Conservation (phyloP, 352 stramenopile genomes). For the Halophytophthora batemanensis region DNA sequence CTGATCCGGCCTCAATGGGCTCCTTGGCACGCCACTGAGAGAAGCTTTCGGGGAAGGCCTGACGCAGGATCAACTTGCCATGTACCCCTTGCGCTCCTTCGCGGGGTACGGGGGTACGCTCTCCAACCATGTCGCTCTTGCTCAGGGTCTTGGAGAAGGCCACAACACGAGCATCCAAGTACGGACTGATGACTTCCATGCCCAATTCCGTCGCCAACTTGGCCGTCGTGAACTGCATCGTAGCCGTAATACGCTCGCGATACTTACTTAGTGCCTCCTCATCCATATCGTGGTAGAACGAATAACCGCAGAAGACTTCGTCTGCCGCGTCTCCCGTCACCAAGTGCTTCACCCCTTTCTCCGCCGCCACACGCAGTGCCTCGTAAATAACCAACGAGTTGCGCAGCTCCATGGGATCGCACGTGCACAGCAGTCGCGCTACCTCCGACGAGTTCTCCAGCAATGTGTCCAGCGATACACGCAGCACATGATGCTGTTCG, state of each 20-base stretch:
- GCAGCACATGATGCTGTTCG: constrained; percentile 61
- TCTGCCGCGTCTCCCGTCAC: constrained; percentile 85
- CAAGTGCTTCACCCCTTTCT: constrained; percentile 53
- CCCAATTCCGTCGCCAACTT: constrained; percentile 58
- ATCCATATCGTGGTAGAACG: constrained; percentile 74
- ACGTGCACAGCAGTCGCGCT: constrained; percentile 58
- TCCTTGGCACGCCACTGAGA: constrained; percentile 87
- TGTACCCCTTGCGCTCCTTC: constrained; percentile 39
- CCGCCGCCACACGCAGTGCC: constrained; percentile 48
- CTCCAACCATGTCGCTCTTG: constrained; percentile 66
- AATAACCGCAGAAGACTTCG: constrained; percentile 88
- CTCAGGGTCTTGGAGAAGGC: constrained; percentile 57
- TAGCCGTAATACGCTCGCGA: constrained; percentile 63
- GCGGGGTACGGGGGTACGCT: constrained; percentile 53
- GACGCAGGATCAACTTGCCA: constrained; percentile 82
- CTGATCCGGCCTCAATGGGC: constrained; percentile 83
- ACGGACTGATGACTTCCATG: constrained; percentile 77
- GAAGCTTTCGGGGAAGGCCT: constrained; percentile 80
- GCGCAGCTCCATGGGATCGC: constrained; percentile 84
- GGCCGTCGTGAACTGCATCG: constrained; percentile 83
- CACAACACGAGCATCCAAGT: constrained; percentile 63
- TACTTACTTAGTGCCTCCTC: constrained; percentile 61
- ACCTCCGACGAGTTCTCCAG: constrained; percentile 35
- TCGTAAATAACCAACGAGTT: constrained; percentile 86
- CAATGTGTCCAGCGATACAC: constrained; percentile 52